Evolutionary conservation across 192 early-diverging fungal species (phyloP).

Genomic region (Rhizophagus sp.): DNA sequence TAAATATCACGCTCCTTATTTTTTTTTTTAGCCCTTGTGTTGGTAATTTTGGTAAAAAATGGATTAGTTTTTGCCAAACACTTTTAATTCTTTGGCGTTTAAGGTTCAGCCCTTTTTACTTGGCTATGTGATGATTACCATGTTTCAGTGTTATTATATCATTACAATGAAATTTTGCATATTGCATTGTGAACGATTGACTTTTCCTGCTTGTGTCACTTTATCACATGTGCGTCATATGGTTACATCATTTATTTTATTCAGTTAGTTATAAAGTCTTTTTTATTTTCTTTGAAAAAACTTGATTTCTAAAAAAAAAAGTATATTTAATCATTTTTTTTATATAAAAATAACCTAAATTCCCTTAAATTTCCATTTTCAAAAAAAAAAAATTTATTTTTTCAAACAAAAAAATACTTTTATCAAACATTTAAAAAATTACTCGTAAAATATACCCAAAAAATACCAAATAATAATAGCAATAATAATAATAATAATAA

Average conservation of each 20-base stretch:
- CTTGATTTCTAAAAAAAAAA: too few relatives aligned
- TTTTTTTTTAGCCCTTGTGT: too few relatives aligned
- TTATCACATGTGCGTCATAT: not conserved
- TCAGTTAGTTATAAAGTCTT: too few relatives aligned
- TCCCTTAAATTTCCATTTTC: too few relatives aligned
- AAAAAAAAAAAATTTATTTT: not conserved
- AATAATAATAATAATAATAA: too few relatives aligned
- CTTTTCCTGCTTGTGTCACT: not conserved
- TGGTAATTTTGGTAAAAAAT: not conserved
- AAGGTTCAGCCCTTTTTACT: not conserved
- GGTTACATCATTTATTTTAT: not conserved
- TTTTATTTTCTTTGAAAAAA: too few relatives aligned
- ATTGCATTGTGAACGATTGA: not conserved
- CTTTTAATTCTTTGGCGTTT: not conserved
- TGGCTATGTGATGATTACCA: not conserved
- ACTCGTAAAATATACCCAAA: too few relatives aligned
- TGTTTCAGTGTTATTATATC: not conserved
- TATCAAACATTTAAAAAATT: too few relatives aligned
- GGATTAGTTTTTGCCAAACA: not conserved
- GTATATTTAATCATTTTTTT: too few relatives aligned
- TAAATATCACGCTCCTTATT: too few relatives aligned
- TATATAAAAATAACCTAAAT: too few relatives aligned
- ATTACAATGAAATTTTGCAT: not conserved
- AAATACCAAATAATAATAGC: not conserved
- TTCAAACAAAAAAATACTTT: not conserved